Base-by-base conservation (phyloP, 192 early-diverging fungal genomes). In the Backusella mclennaniae region DNA sequence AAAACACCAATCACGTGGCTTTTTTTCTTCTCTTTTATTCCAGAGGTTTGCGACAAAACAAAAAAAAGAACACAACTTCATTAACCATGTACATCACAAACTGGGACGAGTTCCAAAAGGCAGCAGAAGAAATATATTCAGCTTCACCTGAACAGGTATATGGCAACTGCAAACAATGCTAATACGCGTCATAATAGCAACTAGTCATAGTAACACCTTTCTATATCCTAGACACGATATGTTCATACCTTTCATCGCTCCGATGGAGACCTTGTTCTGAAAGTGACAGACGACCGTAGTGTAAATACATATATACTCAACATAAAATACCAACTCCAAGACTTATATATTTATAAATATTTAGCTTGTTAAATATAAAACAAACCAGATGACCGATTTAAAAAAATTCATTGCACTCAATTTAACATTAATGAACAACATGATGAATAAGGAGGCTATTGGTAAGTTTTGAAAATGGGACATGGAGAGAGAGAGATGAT, bases 41-140 rank as follows among this genome's bases (percentile, higher is more conserved):
- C 42, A 44, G 15, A 44, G 15, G 12, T 17, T 19, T 14, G 42
- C 15, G 42, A 44, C 42, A 14, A 44, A 44, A 44, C 42, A 44
- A 44, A 44, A 14, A 39, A 39, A 39, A 39, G 15, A 44, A 17
- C 12, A 44, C 42, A 17, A 44, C 42, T 17, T 44, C 14, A 44
- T 44, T 44, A 44, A 44, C 39, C 46, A 81, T 81, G 80, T 93
- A 93, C 82, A 88, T 94, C 66, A 86, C 86, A 14, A 79, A 77
- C 26, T 94, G 92, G 92, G 92, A 93, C 73, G 88, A 93, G 39
- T 94, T 91, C 76, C 89, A 94, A 82, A 87, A 88, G 69, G 91
- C 90, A 17, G 90, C 87, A 35, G 93, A 93, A 71, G 89, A 92
- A 23, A 83, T 94, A 39, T 94, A 94, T 77, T 39, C 73, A 19